phyloP scores from a whole-genome alignment of 2,329 filamentous ascomycete genomes.

The Sclerotinia glacialis region DNA sequence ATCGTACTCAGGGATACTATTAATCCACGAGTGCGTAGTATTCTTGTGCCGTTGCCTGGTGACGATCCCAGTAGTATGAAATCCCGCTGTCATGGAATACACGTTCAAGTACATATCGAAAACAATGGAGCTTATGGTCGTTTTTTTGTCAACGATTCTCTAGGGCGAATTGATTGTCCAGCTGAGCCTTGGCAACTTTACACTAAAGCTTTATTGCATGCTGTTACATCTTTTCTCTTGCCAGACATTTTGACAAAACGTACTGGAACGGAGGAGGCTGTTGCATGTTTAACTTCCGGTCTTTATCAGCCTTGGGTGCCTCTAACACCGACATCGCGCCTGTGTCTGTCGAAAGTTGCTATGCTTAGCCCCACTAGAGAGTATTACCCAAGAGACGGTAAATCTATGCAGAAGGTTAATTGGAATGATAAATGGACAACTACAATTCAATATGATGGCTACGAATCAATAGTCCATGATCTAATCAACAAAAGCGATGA shows the following conservation, averaged over 20 bases:
- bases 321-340: constrained; percentile 5
- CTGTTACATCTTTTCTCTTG: constrained; percentile 55
- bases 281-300: constrained; percentile 50
- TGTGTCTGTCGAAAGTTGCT: constrained; percentile 23
- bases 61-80: constrained; percentile 19
- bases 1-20: constrained; percentile 50
- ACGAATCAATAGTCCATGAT: constrained; percentile 21
- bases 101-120: constrained; percentile 45
- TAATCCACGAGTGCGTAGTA: constrained; percentile 46
- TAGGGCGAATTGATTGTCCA: constrained; percentile 57
- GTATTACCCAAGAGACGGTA: constrained; percentile 46
- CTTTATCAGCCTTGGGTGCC: constrained; percentile 40
- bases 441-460: constrained; percentile 44
- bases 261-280: constrained; percentile 61
- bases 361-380: constrained; percentile 38
- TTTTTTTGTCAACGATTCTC: constrained; percentile 52
- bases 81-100: constrained; percentile 40
- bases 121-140: constrained; percentile 45
- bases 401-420: constrained; percentile 44
- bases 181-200: constrained; percentile 55
- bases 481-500: constrained; percentile 28
- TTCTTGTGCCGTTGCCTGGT: constrained; percentile 53
- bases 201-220: constrained; percentile 58
- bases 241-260: constrained; percentile 56
- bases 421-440: constrained; percentile 45